These are phyloP conservation scores for Cephalotrichum gorgonifer DNA, from an alignment of 2,329 filamentous ascomycete genomes.

Conservation along the genomic window DNA sequence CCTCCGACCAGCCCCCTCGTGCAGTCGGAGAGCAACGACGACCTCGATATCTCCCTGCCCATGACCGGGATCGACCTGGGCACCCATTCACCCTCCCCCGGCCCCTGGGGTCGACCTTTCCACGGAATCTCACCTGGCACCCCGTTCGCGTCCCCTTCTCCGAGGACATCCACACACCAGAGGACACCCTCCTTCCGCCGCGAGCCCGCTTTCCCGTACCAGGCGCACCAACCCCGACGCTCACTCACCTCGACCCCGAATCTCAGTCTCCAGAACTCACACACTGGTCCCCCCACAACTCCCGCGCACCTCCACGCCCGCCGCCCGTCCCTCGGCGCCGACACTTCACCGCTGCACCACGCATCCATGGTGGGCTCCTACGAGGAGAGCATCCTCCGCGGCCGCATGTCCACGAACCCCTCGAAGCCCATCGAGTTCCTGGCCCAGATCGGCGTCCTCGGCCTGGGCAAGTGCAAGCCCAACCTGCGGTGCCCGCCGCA, in stretches of 20 bases:
- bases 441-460: constrained; percentile 89
- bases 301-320: constrained; percentile 44
- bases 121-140: background rate
- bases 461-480: constrained; percentile 78
- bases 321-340: constrained; percentile 61
- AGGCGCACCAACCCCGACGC: constrained; percentile 68
- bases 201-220: constrained; percentile 43
- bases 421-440: constrained; percentile 88
- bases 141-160: background rate
- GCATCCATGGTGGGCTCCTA: constrained; percentile 97
- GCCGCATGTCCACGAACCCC: constrained; percentile 92
- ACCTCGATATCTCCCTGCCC: constrained; percentile 23
- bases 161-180: background rate
- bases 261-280: constrained; percentile 5
- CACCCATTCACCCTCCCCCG: background rate
- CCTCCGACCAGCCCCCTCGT: constrained; percentile 88
- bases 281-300: constrained; percentile 32
- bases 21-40: constrained; percentile 76
- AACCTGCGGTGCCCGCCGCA: constrained; percentile 80
- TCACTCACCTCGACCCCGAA: constrained; percentile 49
- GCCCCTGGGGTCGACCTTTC: background rate
- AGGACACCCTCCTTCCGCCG: constrained; percentile 3
- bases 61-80: constrained; percentile 2
- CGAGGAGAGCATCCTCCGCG: constrained; percentile 89
- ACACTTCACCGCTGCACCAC: constrained; percentile 70